phyloP scores from a whole-genome alignment of 805 yeast species.

The Hanseniaspora lindneri region DNA sequence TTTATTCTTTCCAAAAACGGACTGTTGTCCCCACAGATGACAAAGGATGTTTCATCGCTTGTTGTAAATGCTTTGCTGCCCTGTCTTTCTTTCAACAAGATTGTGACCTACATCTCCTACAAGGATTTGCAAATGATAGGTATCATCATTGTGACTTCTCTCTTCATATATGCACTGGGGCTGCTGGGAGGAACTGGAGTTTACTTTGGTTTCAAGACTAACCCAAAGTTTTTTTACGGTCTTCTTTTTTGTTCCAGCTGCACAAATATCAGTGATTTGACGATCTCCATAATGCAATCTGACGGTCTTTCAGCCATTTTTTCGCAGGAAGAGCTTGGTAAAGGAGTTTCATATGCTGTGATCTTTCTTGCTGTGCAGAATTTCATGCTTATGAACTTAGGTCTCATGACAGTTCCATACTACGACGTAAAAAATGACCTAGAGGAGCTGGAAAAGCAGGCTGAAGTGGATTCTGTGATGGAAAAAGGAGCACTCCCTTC shows the following conservation, averaged over 20 bases:
- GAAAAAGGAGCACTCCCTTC: not conserved
- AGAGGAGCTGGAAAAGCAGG: constrained; percentile 16
- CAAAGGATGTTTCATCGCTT: constrained; percentile 57
- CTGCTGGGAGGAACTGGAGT: constrained; percentile 32
- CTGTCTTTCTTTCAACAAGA: constrained; percentile 60
- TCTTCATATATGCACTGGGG: constrained; percentile 30
- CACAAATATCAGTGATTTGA: constrained; percentile 72
- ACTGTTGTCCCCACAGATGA: constrained; percentile 52
- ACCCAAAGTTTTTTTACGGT: constrained; percentile 65
- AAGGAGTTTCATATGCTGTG: constrained; percentile 72
- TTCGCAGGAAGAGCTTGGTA: constrained; percentile 41
- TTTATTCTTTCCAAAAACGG: constrained; percentile 50
- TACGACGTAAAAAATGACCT: constrained; percentile 45
- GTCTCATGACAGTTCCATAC: constrained; percentile 57
- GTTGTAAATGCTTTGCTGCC: constrained; percentile 63
- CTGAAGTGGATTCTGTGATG: constrained; percentile 1
- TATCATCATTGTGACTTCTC: constrained; percentile 41
- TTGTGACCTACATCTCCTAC: constrained; percentile 54
- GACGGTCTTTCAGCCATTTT: constrained; percentile 51
- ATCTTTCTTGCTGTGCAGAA: constrained; percentile 57
- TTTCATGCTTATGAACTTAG: constrained; percentile 60
- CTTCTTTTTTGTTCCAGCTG: constrained; percentile 57
- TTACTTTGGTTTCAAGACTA: constrained; percentile 26
- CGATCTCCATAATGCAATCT: constrained; percentile 72
- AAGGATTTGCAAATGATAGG: constrained; percentile 63